phyloP scores from a whole-genome alignment of 2,329 filamentous ascomycete species.

The Ophiostoma triangulosporum region DNA sequence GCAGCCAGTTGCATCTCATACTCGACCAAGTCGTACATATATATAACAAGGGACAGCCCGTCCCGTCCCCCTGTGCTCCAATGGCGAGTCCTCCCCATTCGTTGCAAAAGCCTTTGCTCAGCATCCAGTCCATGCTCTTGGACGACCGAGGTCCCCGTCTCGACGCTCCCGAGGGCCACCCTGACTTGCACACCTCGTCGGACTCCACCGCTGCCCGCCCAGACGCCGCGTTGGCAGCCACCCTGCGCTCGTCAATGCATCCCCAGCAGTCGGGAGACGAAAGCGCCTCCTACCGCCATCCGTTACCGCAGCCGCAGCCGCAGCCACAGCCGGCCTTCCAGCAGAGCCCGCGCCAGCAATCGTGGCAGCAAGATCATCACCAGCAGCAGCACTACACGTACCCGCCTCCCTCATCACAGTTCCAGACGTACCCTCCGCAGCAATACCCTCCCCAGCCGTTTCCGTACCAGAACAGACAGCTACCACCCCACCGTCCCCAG shows the following conservation, averaged over 20 bases:
- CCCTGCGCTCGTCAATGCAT: not conserved
- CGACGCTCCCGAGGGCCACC: too few relatives aligned
- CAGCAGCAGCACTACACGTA: not conserved
- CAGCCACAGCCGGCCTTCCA: not conserved
- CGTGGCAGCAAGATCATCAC: not conserved
- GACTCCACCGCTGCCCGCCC: too few relatives aligned
- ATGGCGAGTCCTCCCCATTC: conserved; percentile 23
- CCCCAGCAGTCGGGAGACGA: not conserved
- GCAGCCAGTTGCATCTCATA: too few relatives aligned
- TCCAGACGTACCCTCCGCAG: not conserved
- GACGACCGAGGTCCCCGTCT: too few relatives aligned
- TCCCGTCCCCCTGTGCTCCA: conserved; percentile 20
- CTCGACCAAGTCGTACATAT: not conserved
- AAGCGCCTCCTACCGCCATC: not conserved
- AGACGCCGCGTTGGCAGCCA: too few relatives aligned
- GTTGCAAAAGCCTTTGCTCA: conserved; percentile 36
- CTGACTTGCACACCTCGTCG: too few relatives aligned
- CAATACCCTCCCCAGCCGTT: not conserved
- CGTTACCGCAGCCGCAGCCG: not conserved
- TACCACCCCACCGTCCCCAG: not conserved
- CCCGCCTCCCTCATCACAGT: not conserved
- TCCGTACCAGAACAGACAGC: not conserved
- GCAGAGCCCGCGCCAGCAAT: not conserved
- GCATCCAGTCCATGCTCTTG: conserved; percentile 38
- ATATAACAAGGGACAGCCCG: conserved; percentile 7